Percentiles rank a stretch among this genome's conserved stretches.
Evolutionary conservation across 1,284 basidiomycete species (phyloP).

Genomic region (Takashimella tepidaria): DNA sequence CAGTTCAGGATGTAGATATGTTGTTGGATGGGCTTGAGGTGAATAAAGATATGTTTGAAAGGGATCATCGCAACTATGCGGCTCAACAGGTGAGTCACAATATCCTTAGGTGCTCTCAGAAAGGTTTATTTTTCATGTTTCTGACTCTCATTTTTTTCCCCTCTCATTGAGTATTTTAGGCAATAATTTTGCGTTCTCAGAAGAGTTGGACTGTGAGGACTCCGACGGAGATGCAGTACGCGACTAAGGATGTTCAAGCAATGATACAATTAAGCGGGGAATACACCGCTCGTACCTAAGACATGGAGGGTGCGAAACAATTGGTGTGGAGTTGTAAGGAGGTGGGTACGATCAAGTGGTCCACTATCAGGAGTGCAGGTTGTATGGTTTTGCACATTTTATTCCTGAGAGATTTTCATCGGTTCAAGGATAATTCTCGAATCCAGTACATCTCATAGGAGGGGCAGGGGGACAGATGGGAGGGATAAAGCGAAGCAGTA

Average conservation of each 20-base stretch:
- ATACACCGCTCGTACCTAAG: constrained; percentile 9
- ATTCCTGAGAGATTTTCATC: too few relatives aligned
- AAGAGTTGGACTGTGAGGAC: constrained; percentile 85
- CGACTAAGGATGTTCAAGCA: constrained; percentile 53
- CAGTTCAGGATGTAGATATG: constrained; percentile 75
- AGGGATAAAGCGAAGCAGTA: too few relatives aligned
- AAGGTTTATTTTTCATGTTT: not conserved
- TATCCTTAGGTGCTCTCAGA: not conserved
- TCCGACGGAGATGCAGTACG: constrained; percentile 79
- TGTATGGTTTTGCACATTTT: too few relatives aligned
- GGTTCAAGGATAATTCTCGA: too few relatives aligned
- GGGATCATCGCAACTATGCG: constrained; percentile 84
- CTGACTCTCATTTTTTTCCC: too few relatives aligned
- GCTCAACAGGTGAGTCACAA: constrained; percentile 71
- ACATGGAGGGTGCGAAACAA: too few relatives aligned
- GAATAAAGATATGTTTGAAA: constrained; percentile 80
- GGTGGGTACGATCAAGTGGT: too few relatives aligned
- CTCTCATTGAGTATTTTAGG: too few relatives aligned
- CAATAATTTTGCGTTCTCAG: constrained; percentile 86
- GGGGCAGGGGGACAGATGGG: too few relatives aligned
- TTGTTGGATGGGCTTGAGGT: constrained; percentile 80
- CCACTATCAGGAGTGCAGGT: too few relatives aligned
- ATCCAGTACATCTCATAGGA: too few relatives aligned
- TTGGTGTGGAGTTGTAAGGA: too few relatives aligned
- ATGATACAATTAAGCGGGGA: constrained; percentile 32